Conservation (phyloP, 768 basidiomycete genomes). For the Hygrophoropsis aurantiaca region DNA sequence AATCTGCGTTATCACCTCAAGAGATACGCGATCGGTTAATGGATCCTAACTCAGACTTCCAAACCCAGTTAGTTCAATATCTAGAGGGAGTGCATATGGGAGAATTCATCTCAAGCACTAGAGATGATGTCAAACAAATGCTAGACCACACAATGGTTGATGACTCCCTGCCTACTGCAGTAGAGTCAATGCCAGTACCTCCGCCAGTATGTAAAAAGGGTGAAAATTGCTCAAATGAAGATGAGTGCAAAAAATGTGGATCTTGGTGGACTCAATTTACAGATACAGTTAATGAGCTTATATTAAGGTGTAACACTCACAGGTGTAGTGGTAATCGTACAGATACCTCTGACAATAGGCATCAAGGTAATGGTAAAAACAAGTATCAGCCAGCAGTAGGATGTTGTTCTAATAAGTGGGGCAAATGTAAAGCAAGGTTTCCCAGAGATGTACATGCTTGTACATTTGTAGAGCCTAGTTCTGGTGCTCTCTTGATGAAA, state of each 20-base stretch:
- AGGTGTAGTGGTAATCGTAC: neutral
- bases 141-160: neutral
- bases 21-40: constrained; percentile 13
- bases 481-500: constrained; percentile 27
- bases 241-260: too few relatives aligned
- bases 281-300: too few relatives aligned
- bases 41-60: constrained; percentile 5
- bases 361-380: too few relatives aligned
- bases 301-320: neutral
- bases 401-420: constrained; percentile 27
- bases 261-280: too few relatives aligned
- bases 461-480: constrained; percentile 25
- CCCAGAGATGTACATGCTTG: constrained; percentile 26
- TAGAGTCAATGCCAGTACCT: too few relatives aligned
- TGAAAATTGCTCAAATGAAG: too few relatives aligned
- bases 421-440: constrained; percentile 35
- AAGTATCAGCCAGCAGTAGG: constrained; percentile 5
- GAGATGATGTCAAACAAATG: too few relatives aligned
- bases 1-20: constrained; percentile 8
- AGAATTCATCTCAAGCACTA: constrained; percentile 4
- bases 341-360: constrained; percentile 4
- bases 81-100: constrained; percentile 6
- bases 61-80: constrained; percentile 6
- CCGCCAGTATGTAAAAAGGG: too few relatives aligned
- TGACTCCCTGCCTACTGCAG: too few relatives aligned